Conservation (phyloP, 176 grass and related monocot species). For the Metroxylon sagu region DNA sequence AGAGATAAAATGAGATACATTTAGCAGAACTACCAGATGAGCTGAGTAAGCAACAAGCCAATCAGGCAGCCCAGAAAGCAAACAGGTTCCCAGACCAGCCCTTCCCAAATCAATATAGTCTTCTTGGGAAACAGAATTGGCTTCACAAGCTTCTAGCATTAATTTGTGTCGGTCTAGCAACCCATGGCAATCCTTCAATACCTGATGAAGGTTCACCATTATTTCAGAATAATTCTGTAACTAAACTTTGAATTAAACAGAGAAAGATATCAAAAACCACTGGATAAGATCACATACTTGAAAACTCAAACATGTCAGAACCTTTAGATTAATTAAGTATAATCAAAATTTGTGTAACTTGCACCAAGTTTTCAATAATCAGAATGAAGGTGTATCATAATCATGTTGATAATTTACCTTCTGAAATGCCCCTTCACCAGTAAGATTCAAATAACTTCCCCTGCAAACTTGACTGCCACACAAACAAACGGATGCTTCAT, state of each 20-base stretch:
- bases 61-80: constrained; percentile 83
- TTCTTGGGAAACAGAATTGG: constrained; percentile 73
- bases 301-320: too few species aligned
- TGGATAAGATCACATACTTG: too few species aligned
- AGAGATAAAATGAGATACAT: constrained; percentile 30
- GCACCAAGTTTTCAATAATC: too few species aligned
- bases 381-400: background rate
- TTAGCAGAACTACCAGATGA: constrained; percentile 50
- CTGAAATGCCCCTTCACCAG: constrained; percentile 91
- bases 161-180: constrained; percentile 79
- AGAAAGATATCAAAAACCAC: too few species aligned
- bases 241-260: too few species aligned
- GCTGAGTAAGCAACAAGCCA: constrained; percentile 97
- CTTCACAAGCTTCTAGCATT: constrained; percentile 88
- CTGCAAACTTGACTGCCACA: constrained; percentile 98
- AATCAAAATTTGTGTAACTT: too few species aligned
- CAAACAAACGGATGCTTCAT: constrained; percentile 86
- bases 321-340: too few species aligned
- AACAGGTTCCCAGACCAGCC: constrained; percentile 95
- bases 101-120: constrained; percentile 90
- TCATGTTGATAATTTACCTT: constrained; percentile 52
- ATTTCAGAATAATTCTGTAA: constrained; percentile 10
- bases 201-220: constrained; percentile 31
- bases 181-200: constrained; percentile 88
- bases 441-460: constrained; percentile 94